Conservation (phyloP, 2,329 filamentous ascomycete genomes). For the Monosporascus sp. region DNA sequence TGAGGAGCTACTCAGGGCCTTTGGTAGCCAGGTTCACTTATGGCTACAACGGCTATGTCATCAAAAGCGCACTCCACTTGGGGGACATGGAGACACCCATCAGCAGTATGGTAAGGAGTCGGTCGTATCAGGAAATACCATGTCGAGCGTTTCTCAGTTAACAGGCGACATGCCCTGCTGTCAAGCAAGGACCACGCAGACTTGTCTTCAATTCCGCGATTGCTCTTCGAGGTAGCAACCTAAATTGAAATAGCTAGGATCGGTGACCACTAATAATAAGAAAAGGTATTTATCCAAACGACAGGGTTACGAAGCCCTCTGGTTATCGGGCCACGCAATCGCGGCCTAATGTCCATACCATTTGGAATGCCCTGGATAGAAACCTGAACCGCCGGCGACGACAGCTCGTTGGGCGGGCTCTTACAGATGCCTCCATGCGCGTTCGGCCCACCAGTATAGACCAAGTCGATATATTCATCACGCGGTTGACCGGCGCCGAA, state of each 20-base stretch:
- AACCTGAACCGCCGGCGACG: constrained; percentile 9
- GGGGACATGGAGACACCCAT: constrained; percentile 1
- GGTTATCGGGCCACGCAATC: constrained; percentile 4
- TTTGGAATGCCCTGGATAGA: constrained; percentile 6
- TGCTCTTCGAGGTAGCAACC: constrained; percentile 5
- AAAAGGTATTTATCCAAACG: constrained; percentile 11
- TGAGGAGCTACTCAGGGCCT: constrained; percentile 4
- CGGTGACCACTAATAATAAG: not conserved
- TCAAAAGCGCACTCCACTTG: constrained; percentile 4
- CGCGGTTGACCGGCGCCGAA: not conserved
- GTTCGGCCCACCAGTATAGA: constrained; percentile 10
- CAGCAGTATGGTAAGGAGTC: constrained; percentile 4
- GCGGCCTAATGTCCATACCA: not conserved
- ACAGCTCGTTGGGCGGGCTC: constrained; percentile 7
- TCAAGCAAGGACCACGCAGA: constrained; percentile 10
- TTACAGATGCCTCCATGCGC: constrained; percentile 9
- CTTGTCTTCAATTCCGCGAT: constrained; percentile 10
- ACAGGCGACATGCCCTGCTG: constrained; percentile 1
- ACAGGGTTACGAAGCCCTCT: constrained; percentile 7
- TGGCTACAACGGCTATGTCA: constrained; percentile 1
- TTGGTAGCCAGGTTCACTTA: constrained; percentile 2
- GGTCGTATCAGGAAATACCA: not conserved
- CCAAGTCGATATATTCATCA: constrained; percentile 10
- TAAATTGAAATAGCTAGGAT: too few relatives aligned
- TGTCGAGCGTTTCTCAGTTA: not conserved